Conservation (phyloP, 2,329 filamentous ascomycete genomes). For the Nothophoma quercina region DNA sequence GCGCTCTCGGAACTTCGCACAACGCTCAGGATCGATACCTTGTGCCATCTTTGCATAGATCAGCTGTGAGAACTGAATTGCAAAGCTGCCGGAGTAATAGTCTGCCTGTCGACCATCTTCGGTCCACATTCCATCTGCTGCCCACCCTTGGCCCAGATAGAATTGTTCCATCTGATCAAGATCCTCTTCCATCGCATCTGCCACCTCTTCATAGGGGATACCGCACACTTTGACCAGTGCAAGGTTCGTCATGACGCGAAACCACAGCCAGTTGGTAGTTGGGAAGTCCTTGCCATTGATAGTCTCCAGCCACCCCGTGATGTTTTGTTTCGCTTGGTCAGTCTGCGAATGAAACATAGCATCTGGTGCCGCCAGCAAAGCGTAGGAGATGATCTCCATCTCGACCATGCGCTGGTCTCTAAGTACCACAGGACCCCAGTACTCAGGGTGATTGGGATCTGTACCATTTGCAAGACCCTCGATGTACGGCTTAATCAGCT, state of each 20-base stretch:
- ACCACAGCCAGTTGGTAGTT: constrained; percentile 62
- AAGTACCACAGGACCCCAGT: constrained; percentile 58
- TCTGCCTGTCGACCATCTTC: constrained; percentile 54
- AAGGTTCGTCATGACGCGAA: constrained; percentile 60
- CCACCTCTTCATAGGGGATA: constrained; percentile 44
- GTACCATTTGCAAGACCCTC: constrained; percentile 46
- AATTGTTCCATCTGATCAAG: constrained; percentile 56
- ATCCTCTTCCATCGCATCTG: constrained; percentile 52
- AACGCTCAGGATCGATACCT: constrained; percentile 52
- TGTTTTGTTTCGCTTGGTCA: constrained; percentile 42
- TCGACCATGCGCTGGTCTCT: constrained; percentile 64
- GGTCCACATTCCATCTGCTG: constrained; percentile 57
- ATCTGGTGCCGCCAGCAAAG: constrained; percentile 55
- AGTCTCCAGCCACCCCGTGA: constrained; percentile 52
- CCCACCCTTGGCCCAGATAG: constrained; percentile 57
- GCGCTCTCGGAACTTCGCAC: constrained; percentile 47
- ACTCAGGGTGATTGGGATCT: constrained; percentile 48
- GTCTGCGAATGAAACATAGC: constrained; percentile 46
- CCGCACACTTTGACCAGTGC: constrained; percentile 55
- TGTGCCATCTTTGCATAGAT: constrained; percentile 55
- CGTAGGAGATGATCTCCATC: constrained; percentile 60
- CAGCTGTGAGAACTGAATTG: constrained; percentile 61
- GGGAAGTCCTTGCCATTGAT: constrained; percentile 59
- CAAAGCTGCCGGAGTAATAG: constrained; percentile 64
- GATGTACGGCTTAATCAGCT: constrained; percentile 38